These are phyloP conservation scores for Fusarium virguliforme DNA, from an alignment of 2,329 filamentous ascomycete genomes.

Conservation along the genomic window DNA sequence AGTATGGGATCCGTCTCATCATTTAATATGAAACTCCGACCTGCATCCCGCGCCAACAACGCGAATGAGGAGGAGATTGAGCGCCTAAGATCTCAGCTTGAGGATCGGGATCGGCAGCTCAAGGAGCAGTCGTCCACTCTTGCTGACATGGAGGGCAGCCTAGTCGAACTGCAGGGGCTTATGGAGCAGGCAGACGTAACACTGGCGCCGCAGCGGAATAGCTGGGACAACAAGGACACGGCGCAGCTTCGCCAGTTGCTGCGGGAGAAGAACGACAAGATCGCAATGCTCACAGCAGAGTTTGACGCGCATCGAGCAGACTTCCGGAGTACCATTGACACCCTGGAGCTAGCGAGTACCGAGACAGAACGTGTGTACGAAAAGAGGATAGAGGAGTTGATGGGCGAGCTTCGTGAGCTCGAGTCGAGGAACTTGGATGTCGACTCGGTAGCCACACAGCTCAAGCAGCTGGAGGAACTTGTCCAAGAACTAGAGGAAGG, in stretches of 20 bases:
- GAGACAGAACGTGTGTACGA: slow-evolving; percentile 98
- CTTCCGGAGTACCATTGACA: slow-evolving; percentile 97
- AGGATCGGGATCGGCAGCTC: slow-evolving; percentile 89
- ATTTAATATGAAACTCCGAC: slow-evolving; percentile 68
- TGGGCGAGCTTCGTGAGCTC: slow-evolving; percentile 86
- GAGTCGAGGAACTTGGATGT: slow-evolving; percentile 90
- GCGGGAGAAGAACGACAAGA: slow-evolving; percentile 97
- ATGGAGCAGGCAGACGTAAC: slow-evolving; percentile 72
- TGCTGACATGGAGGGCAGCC: slow-evolving; percentile 89
- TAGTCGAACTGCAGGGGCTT: slow-evolving; percentile 82
- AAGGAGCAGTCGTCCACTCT: slow-evolving; percentile 88
- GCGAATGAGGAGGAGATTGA: slow-evolving; percentile 80
- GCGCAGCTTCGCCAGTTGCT: slow-evolving; percentile 85
- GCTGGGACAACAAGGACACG: slow-evolving; percentile 79
- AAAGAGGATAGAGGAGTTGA: slow-evolving; percentile 87
- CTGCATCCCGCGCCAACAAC: slow-evolving; percentile 67
- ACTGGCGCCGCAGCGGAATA: slow-evolving; percentile 60
- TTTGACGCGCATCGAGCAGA: slow-evolving; percentile 96
- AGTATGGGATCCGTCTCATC: slow-evolving; percentile 70
- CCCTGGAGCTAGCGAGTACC: slow-evolving; percentile 92
- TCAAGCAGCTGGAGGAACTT: slow-evolving; percentile 95
- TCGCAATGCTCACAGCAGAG: slow-evolving; percentile 90
- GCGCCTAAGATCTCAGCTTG: slow-evolving; percentile 79
- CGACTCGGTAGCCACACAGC: slow-evolving; percentile 88
- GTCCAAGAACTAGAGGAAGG: slow-evolving; percentile 98